A percentile compares a stretch with the other conserved stretches of the same genome.
These are phyloP conservation scores for Termitomyces sp. DNA, from an alignment of 768 basidiomycete species.

Conservation along the genomic window DNA sequence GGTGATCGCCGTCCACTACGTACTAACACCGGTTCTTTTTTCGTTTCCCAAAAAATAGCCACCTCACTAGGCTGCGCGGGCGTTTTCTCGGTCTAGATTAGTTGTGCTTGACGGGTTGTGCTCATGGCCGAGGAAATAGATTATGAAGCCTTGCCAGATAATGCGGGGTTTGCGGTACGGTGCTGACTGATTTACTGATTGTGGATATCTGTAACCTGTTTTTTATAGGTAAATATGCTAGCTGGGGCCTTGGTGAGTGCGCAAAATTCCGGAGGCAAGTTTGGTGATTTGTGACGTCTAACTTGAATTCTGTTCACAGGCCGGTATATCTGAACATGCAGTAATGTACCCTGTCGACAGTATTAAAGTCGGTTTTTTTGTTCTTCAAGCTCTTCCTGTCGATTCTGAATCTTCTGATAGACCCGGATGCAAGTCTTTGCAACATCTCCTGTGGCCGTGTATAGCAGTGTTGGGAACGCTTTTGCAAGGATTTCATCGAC, in stretches of 20 bases:
- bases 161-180: slow-evolving; percentile 73
- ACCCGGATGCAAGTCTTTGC: slow-evolving; percentile 99
- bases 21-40: background rate
- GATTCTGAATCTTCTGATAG: slow-evolving; percentile 34
- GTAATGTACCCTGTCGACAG: slow-evolving; percentile 99
- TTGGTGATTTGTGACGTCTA: background rate
- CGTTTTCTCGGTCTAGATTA: background rate
- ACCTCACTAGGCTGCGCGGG: slow-evolving; percentile 1
- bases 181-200: background rate
- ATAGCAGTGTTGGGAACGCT: slow-evolving; percentile 87
- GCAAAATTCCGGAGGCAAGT: background rate
- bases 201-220: slow-evolving; percentile 5
- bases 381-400: background rate
- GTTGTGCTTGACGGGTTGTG: background rate
- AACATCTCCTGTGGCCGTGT: slow-evolving; percentile 77
- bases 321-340: slow-evolving; percentile 97
- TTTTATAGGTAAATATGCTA: slow-evolving; percentile 83
- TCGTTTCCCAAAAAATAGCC: slow-evolving; percentile 1
- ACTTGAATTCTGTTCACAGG: slow-evolving; percentile 39
- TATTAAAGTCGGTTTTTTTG: slow-evolving; percentile 71
- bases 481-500: slow-evolving; percentile 90
- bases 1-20: background rate
- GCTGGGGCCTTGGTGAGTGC: slow-evolving; percentile 88
- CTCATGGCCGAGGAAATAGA: slow-evolving; percentile 40
- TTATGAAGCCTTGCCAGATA: slow-evolving; percentile 54